These are phyloP conservation scores for Vaccinium myrtillus DNA, from an alignment of 148 eudicot species.

Conservation along the genomic window DNA sequence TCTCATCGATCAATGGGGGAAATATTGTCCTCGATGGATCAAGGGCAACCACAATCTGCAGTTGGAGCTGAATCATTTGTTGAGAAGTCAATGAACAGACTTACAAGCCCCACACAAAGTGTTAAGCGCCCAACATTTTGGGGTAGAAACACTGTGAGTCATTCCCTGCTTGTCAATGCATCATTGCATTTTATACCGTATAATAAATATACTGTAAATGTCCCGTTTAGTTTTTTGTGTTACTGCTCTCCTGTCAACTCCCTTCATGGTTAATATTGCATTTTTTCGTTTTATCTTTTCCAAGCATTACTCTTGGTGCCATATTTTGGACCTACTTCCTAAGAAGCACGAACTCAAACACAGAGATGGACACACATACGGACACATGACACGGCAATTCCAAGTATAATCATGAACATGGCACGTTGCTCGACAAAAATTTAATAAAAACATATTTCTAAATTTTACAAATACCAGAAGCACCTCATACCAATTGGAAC, in stretches of 20 bases:
- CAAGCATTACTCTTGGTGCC: neutral
- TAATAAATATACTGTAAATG: neutral
- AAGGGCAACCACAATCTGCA: slow-evolving; percentile 59
- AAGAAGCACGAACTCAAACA: too few relatives aligned
- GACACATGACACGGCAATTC: too few relatives aligned
- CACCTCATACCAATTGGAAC: too few relatives aligned
- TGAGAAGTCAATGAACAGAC: slow-evolving; percentile 58
- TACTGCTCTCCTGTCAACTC: neutral
- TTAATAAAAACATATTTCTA: too few relatives aligned
- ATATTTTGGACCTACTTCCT: neutral
- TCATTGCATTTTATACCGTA: neutral
- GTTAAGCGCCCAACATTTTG: slow-evolving; percentile 72
- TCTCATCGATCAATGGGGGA: slow-evolving; percentile 76
- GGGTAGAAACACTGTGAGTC: slow-evolving; percentile 82
- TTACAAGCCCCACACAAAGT: slow-evolving; percentile 41
- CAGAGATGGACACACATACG: too few relatives aligned
- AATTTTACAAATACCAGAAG: too few relatives aligned
- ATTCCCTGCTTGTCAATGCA: neutral
- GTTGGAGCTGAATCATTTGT: slow-evolving; percentile 51
- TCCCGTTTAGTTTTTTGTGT: neutral
- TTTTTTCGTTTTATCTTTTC: neutral
- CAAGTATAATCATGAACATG: too few relatives aligned
- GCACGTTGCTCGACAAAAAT: too few relatives aligned
- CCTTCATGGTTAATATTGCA: neutral
- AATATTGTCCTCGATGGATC: slow-evolving; percentile 77